Conservation (phyloP, 1,139 yeast species). For the Kodamaea arcana region DNA sequence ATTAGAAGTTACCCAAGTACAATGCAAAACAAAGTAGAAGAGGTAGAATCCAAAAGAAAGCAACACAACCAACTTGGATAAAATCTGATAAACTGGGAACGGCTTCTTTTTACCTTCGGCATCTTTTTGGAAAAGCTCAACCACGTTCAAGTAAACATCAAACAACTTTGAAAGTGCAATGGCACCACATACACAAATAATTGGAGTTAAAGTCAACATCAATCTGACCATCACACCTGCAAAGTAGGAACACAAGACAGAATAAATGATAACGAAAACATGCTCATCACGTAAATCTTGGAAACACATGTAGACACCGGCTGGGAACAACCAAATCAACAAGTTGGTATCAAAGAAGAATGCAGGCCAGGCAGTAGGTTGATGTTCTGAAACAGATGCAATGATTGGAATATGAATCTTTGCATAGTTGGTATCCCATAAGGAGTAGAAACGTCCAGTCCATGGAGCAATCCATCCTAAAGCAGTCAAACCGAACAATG, state of each 20-base stretch:
- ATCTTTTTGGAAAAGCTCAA: constrained; percentile 32
- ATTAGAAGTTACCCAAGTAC: constrained; percentile 95
- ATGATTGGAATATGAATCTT: constrained; percentile 97
- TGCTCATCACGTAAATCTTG: constrained; percentile 90
- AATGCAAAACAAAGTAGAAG: constrained; percentile 81
- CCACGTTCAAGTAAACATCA: constrained; percentile 75
- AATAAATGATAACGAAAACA: constrained; percentile 84
- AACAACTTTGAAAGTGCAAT: constrained; percentile 80
- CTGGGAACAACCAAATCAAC: constrained; percentile 98
- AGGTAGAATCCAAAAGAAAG: constrained; percentile 73
- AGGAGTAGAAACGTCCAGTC: constrained; percentile 98
- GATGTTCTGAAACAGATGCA: constrained; percentile 98
- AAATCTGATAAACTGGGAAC: constrained; percentile 33
- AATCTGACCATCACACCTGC: constrained; percentile 99
- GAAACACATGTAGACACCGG: constrained; percentile 87
- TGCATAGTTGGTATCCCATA: constrained; percentile 98
- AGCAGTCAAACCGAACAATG: constrained; percentile 75
- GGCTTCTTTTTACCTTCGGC: constrained; percentile 11
- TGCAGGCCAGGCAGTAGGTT: constrained; percentile 99
- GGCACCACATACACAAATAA: constrained; percentile 87
- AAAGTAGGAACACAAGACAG: constrained; percentile 90
- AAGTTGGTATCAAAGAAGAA: constrained; percentile 92
- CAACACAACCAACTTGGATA: constrained; percentile 61
- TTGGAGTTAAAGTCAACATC: constrained; percentile 94
- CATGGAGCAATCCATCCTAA: constrained; percentile 97